Base-by-base conservation (phyloP, 2,329 filamentous ascomycete genomes). In the Aphanocladium album region DNA sequence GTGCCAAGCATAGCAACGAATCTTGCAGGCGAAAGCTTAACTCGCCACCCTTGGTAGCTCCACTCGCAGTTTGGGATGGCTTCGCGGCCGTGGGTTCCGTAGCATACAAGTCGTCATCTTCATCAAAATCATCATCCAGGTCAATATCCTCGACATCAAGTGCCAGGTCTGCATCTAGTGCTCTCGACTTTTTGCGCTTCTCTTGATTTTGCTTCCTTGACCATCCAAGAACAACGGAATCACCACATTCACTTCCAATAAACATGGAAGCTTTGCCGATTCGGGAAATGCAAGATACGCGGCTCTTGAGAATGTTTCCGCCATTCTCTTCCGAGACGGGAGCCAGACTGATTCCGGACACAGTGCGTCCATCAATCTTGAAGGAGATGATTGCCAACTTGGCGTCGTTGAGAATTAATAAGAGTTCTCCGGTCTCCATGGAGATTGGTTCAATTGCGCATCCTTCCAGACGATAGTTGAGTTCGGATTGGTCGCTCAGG, bases 281-380 rank as follows among this genome's bases (percentile, higher is more conserved):
- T 57, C 81, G 84, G 25, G 86, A 85, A 2, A 91, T 82, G 63
- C 89, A 92, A 1, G 91, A 88, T 27, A 87, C 83, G 23, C 82
- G 77, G 46, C 82, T 81, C 53, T 82, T 81, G 61, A 96, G 70
- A 11, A 90, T 63, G 33, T 75, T 71, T 8, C 89, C 88, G 11
- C 89, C 89, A 25, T 82, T 79, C 58, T 90, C 85, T 43, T 76
- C 68, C 5, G 83, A 70, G 5, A 97, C 79, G 43, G 84, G 74
- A 64, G 84, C 86, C 57, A 99, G 76, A n/a, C 83, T 85, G 63
- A 99, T 80, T 1, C 91, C 92, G 27, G 93, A 96, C 2, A 99
- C 91, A 2, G 90, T 96, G 59, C 95, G 85, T 17, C 96, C 95
- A 71, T 97, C 93, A 63, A 97, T 84, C 59, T 86, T 87, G 76